These are phyloP conservation scores for Leccinum obscurum DNA, from an alignment of 768 basidiomycete genomes.

Conservation along the genomic window DNA sequence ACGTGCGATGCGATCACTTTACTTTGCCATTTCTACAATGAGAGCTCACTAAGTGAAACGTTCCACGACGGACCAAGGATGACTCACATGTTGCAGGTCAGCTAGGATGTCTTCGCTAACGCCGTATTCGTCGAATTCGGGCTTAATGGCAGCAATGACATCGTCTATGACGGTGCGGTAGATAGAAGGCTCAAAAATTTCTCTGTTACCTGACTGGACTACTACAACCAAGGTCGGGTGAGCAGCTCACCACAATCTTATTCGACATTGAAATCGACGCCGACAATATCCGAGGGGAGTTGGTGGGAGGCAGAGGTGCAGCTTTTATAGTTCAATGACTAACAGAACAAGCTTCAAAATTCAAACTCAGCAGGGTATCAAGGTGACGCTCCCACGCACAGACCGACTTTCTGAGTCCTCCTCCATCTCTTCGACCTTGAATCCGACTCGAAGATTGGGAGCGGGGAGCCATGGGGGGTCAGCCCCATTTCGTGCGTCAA, in stretches of 20 bases:
- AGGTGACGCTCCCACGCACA: constrained; percentile 45
- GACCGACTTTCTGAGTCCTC: constrained; percentile 29
- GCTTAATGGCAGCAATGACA: constrained; percentile 82
- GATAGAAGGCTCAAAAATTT: constrained; percentile 75
- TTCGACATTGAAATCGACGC: constrained; percentile 73
- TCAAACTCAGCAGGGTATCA: constrained; percentile 42
- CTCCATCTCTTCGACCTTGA: neutral
- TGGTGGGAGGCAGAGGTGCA: constrained; percentile 33
- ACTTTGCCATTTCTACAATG: constrained; percentile 86
- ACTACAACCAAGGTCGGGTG: constrained; percentile 59
- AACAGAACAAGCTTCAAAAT: constrained; percentile 39
- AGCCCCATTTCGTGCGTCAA: neutral
- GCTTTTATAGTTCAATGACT: constrained; percentile 43
- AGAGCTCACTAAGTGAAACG: constrained; percentile 8
- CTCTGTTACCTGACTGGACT: constrained; percentile 53
- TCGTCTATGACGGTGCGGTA: constrained; percentile 98
- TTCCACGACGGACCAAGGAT: constrained; percentile 13
- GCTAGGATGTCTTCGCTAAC: constrained; percentile 88
- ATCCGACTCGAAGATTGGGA: neutral
- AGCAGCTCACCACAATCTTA: constrained; percentile 97
- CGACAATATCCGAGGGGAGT: constrained; percentile 28
- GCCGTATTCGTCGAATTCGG: constrained; percentile 97
- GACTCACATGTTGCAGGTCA: constrained; percentile 84
- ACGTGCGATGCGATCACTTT: constrained; percentile 94
- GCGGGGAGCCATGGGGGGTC: neutral